Conservation (phyloP, 441 rosid genomes). For the Arabidopsis hybrid region DNA sequence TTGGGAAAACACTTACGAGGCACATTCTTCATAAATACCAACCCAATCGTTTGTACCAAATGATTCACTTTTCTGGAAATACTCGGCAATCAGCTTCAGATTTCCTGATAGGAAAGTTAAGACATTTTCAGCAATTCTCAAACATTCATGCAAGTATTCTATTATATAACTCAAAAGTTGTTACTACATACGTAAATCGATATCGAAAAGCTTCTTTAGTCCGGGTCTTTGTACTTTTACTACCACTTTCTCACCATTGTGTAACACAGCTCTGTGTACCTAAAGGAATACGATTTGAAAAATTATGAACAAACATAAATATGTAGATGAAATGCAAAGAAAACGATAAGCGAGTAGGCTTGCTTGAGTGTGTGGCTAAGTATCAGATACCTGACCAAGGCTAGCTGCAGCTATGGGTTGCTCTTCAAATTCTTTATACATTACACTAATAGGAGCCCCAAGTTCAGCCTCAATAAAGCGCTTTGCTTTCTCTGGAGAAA, state of each 20-base stretch:
- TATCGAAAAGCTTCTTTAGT: conserved; percentile 89
- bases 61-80: conserved; percentile 88
- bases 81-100: conserved; percentile 85
- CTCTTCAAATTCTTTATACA: conserved; percentile 89
- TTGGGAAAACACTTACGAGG: conserved; percentile 59
- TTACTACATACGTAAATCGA: conserved; percentile 74
- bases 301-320: conserved; percentile 46
- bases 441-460: conserved; percentile 72
- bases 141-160: background rate
- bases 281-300: conserved; percentile 42
- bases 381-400: conserved; percentile 92
- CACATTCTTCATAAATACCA: conserved; percentile 91
- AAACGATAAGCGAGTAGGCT: background rate
- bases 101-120: conserved; percentile 58
- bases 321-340: conserved; percentile 30
- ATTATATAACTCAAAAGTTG: conserved; percentile 25
- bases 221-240: conserved; percentile 98
- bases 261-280: conserved; percentile 95
- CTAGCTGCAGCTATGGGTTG: conserved; percentile 98
- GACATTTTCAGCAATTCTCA: conserved; percentile 19
- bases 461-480: conserved; percentile 75
- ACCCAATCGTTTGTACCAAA: conserved; percentile 90
- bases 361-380: conserved; percentile 9
- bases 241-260: conserved; percentile 87
- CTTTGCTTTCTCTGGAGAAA: conserved; percentile 83